Percentiles rank a stretch among this genome's conserved stretches.
These are phyloP conservation scores for Xerocomellus chrysenteron DNA, from an alignment of 768 basidiomycete species.

Conservation along the genomic window DNA sequence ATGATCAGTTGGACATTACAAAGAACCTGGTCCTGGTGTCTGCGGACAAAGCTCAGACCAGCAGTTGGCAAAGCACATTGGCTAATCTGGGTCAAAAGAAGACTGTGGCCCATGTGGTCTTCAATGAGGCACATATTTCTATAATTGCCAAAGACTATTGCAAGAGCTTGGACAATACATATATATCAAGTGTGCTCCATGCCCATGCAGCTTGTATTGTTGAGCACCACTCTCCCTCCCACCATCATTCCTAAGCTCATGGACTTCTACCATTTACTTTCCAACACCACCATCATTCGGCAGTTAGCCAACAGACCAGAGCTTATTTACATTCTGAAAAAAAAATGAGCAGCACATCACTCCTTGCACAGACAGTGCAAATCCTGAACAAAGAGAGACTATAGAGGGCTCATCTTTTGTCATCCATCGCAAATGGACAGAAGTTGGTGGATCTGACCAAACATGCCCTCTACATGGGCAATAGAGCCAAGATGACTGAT, in stretches of 20 bases:
- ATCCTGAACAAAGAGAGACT: neutral
- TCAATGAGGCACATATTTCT: conserved; percentile 25
- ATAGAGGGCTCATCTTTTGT: conserved; percentile 13
- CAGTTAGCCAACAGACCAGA: conserved; percentile 4
- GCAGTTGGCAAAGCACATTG: conserved; percentile 11
- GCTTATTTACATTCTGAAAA: neutral
- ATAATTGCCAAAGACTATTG: conserved; percentile 4
- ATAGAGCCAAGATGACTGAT: neutral
- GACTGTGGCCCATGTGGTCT: neutral
- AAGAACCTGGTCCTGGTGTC: neutral
- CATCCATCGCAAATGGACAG: neutral
- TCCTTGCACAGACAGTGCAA: neutral
- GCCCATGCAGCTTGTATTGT: conserved; percentile 7
- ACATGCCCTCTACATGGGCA: conserved; percentile 3
- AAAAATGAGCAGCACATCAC: neutral
- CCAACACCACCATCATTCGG: neutral
- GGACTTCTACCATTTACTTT: accelerated
- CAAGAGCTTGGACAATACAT: no score
- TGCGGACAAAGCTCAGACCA: neutral
- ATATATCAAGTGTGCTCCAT: no score
- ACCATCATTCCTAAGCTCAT: neutral
- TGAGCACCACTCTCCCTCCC: conserved; percentile 17
- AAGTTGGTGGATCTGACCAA: neutral
- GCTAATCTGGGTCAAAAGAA: neutral
- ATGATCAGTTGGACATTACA: accelerated